Evolutionary conservation across 2,329 filamentous ascomycete genomes (phyloP), one percentile per base, ranked within the genome.

Genomic region (Pseudogymnoascus sp.): DNA sequence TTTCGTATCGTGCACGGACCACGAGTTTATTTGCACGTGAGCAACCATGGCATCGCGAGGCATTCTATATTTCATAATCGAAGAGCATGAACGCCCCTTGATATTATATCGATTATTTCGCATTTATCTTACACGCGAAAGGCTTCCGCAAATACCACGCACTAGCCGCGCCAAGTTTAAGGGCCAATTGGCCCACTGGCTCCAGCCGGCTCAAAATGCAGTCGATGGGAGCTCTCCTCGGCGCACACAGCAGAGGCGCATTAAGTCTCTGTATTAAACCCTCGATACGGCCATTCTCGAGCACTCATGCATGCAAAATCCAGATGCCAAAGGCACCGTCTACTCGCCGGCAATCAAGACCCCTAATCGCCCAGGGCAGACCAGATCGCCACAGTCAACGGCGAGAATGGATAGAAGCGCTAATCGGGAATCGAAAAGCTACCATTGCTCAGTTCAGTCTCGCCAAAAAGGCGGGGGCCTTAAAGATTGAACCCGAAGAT

Each of bases 401-500:
- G 10, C 50, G 50, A 33, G 50, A 33, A 33, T 56, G 50, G 50
- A 56, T 33, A 33, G 50, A 56, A n/a, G 50, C 50, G 25, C 50
- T 56, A 33, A 56, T 33, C 11, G 28, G 25, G 28, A 33, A 33
- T 33, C 50, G 25, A 11, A 56, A 56, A 33, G 50, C 50, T 21
- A 56, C 50, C 33, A 56, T 33, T 21, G 59, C 59, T 10, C 35
- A 38, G 25, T 42, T 60, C 35, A 10, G 6, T n/a, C 18, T 38
- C 23, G 59, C 59, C 59, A 60, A 60, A 42, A 60, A 60, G 23
- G 35, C 21, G n/a, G 70, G 70, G 18, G 67, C 61, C 35, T 61
- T 73, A 21, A 56, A 62, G 7, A 59, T 73, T 11, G 63, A 68
- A 7, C 66, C 70, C 1, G 63, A 67, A 12, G 61, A 63, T 42